Conservation (phyloP, 2,329 filamentous ascomycete genomes). For the Neopestalotiopsis clavispora region DNA sequence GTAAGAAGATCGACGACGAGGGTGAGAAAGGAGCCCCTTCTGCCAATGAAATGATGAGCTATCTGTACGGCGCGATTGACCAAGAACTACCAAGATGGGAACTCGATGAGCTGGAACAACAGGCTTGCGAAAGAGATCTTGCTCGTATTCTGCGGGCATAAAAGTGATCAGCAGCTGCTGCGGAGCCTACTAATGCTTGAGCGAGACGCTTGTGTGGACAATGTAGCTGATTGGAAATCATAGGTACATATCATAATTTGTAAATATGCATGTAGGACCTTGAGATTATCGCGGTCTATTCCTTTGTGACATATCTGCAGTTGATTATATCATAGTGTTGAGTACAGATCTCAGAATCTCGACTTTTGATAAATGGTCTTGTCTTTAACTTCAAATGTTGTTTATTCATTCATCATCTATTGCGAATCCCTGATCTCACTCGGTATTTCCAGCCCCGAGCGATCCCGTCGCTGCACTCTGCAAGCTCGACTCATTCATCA, state of each 20-base stretch:
- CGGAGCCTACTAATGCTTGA: too few relatives aligned
- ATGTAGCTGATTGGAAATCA: too few relatives aligned
- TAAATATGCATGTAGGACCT: too few relatives aligned
- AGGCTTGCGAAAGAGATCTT: not conserved
- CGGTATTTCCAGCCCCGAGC: constrained; percentile 4
- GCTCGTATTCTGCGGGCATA: not conserved
- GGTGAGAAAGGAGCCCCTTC: not conserved
- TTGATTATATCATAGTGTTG: too few relatives aligned
- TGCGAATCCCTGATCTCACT: not conserved
- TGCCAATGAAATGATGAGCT: not conserved
- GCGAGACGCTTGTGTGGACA: not conserved
- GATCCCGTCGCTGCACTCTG: constrained; percentile 6
- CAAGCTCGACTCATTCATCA: constrained; percentile 15
- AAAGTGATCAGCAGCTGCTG: not conserved
- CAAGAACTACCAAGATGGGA: not conserved
- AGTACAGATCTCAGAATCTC: too few relatives aligned
- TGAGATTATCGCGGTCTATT: too few relatives aligned
- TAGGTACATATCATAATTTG: too few relatives aligned
- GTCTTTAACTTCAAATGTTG: not conserved
- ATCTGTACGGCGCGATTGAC: constrained; percentile 4
- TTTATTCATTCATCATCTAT: too few relatives aligned
- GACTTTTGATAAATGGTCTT: too few relatives aligned
- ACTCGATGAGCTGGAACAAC: too few relatives aligned
- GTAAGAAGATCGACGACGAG: not conserved
- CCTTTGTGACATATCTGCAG: too few relatives aligned